Evolutionary conservation across 352 stramenopile species (phyloP), one percentile per base, ranked within the genome.

Genomic region (Globisporangium rhizosaccharum): DNA sequence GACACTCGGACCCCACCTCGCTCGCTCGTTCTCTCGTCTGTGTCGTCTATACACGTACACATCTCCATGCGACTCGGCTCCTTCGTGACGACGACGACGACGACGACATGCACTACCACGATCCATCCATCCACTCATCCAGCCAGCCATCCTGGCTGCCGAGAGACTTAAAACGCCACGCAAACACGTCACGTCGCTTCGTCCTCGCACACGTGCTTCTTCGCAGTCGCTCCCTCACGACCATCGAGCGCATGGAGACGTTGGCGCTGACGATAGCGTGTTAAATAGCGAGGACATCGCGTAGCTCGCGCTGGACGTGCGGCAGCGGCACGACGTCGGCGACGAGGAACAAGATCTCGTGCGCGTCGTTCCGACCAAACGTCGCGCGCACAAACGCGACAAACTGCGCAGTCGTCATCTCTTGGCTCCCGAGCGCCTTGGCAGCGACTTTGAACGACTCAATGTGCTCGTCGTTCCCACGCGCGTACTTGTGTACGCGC

Each of bases 391-490:
- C 52, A 39, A 88, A 87, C 41, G 67, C 53, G 12, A 86, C 76
- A 56, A 91, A 91, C 28, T 74, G 75, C 53, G 75, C 62, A 5
- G 72, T 74, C 26, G 68, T 79, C 79, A 91, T 90, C 33, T 89
- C 76, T 56, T 86, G 69, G 45, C 77, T 89, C 26, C 82, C 82
- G 25, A 91, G 74, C 7, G 76, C 75, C 48, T 88, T 87, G 6
- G 82, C 82, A 15, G 76, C 76, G 39, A 81, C 73, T 59, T 88
- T 89, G 57, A 92, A 92, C 33, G 82, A 67, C 4, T 58, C 53
- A 14, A 92, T 70, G 26, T 66, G 70, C 39, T 79, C 62, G 5
- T 63, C n/a, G 49, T 89, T 65, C n/a, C 74, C 76, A 1, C 64
- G 65, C 15, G 79, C 75, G 12, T 87, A 70, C 52, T 69, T 61